A percentile compares a stretch with the other conserved stretches of the same genome.
Conservation (phyloP, 345 rosid species). For the Hirschfeldia incana region DNA sequence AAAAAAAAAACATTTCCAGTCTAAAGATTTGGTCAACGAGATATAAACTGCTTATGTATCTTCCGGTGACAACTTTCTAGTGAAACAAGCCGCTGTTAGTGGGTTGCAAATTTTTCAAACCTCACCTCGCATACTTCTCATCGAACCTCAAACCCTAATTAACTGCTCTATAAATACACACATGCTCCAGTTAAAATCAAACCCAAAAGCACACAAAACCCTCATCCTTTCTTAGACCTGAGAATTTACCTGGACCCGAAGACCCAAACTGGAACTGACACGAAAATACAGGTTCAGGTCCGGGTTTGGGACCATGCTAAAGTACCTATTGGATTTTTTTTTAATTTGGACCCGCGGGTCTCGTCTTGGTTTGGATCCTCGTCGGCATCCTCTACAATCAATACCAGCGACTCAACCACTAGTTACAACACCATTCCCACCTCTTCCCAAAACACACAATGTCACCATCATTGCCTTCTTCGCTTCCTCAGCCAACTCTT, state of each 20-base stretch:
- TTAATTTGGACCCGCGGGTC: no score
- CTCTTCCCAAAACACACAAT: constrained; percentile 20
- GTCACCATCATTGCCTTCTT: constrained; percentile 23
- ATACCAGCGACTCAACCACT: constrained; percentile 24
- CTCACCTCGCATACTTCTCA: constrained; percentile 1
- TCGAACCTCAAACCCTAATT: background rate
- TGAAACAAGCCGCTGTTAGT: constrained; percentile 2
- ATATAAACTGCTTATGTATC: background rate
- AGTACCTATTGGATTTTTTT: no score
- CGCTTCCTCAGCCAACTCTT: constrained; percentile 12
- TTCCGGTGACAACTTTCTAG: constrained; percentile 8
- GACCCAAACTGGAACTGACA: no score
- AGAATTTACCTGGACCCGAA: no score
- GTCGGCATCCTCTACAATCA: constrained; percentile 29
- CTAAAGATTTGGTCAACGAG: background rate
- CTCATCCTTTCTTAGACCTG: no score
- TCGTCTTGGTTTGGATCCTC: no score
- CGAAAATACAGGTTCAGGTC: no score
- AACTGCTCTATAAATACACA: constrained; percentile 15
- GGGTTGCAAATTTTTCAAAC: constrained; percentile 24
- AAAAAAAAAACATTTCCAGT: background rate
- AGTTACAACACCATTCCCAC: constrained; percentile 27
- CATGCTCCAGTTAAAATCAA: constrained; percentile 18
- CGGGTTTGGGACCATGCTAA: no score
- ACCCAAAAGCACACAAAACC: background rate